Base-by-base conservation (phyloP, 2,329 filamentous ascomycete genomes). In the Lecanoromycetidae sp. region DNA sequence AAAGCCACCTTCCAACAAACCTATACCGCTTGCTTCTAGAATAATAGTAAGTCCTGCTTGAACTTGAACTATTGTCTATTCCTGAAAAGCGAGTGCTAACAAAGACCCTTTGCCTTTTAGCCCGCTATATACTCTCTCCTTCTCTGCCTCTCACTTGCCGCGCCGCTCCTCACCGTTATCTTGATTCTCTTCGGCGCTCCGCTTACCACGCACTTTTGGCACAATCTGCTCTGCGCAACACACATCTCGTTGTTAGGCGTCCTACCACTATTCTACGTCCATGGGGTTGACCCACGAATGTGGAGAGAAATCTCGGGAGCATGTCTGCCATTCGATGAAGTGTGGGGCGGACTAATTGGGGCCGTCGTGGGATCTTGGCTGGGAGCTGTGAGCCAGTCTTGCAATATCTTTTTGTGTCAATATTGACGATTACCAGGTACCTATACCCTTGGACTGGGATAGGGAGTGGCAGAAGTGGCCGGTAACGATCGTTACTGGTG, bases 381-480 rank as follows among this genome's bases (percentile, higher is more conserved):
- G 37, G 91, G 91, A 4, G 91, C 46, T 35, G 45, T 47, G 27
- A 19, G 37, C 13, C n/a, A n/a, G n/a, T 42, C 5, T 20, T 6
- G 5, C 8, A 12, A 3, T 5, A 29, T 19, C 12, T 19, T 6
- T 19, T 6, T 30, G 23, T 13, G 17, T 20, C 15, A 23, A 37
- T 36, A 15, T 38, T 46, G 6, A 46, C 23, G 19, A 10, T 9
- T 6, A 9, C 6, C n/a, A 51, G 49, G 30, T 96, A 44, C 91
- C 93, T 0, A 96, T 98, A 57, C 91, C 91, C 2, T 70, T 98
- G 55, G 91, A 98, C 63, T 96, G 90, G 75, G 91, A 98, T 63
- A 80, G 91, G n/a, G 87, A 94, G 57, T 98, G 91, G 91, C 91
- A 98, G 75, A 85, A 82, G 63, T 98, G 90, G 84, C 91, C 91